Evolutionary conservation across 1,284 basidiomycete genomes (phyloP).

Genomic region (Ustilago cynodontis): DNA sequence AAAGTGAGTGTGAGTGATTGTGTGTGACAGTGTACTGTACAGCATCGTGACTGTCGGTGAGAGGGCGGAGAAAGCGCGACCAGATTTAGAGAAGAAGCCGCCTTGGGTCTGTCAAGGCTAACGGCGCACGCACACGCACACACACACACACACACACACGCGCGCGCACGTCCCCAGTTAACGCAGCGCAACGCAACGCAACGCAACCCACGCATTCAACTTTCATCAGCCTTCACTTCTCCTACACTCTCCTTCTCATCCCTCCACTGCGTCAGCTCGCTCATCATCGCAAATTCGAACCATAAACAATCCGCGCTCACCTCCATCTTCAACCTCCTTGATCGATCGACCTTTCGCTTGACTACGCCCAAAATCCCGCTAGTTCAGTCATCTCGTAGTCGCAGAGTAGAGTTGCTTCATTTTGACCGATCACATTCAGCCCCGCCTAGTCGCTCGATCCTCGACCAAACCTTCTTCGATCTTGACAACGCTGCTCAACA

Average conservation of each 20-base stretch:
- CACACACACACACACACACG: not conserved
- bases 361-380: not conserved
- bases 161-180: constrained; percentile 6
- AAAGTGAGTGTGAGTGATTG: not conserved
- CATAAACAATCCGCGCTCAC: not conserved
- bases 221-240: not conserved
- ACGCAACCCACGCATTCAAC: constrained; percentile 1
- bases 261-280: not conserved
- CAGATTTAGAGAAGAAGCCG: too few relatives aligned
- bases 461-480: not conserved
- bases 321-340: not conserved
- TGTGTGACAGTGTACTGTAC: not conserved
- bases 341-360: not conserved
- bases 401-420: not conserved
- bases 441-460: not conserved
- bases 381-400: not conserved
- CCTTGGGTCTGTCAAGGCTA: not conserved
- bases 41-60: too few relatives aligned
- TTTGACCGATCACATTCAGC: not conserved
- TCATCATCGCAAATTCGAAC: not conserved
- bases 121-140: not conserved
- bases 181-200: not conserved
- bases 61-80: not conserved
- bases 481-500: not conserved
- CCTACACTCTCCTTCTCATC: not conserved